A percentile compares a stretch with the other conserved stretches of the same genome.
phyloP scores from a whole-genome alignment of 108 stramenopile species.

The Skeletonema grethae region DNA sequence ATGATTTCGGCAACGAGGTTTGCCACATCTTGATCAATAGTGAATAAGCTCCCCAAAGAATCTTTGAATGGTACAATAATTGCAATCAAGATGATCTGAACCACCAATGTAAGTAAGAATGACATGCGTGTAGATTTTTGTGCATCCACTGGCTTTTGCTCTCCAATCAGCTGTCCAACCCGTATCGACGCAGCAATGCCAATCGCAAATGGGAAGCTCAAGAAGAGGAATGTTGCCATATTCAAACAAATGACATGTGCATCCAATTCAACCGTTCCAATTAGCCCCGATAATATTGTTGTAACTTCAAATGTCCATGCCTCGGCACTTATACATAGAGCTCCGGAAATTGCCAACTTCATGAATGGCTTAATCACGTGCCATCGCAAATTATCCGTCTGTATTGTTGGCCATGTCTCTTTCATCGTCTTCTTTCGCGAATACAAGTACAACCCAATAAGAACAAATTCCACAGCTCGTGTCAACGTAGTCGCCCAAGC shows the following conservation, averaged over 20 bases:
- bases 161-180: conserved; percentile 51
- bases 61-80: conserved; percentile 18
- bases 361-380: conserved; percentile 24
- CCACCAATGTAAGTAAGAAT: conserved; percentile 5
- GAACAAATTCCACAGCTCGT: conserved; percentile 25
- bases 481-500: conserved; percentile 57
- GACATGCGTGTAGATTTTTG: conserved; percentile 21
- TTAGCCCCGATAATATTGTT: conserved; percentile 52
- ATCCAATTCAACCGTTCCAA: conserved; percentile 41
- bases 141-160: conserved; percentile 21
- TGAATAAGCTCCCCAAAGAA: conserved; percentile 28
- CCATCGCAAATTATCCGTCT: conserved; percentile 12
- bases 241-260: conserved; percentile 47
- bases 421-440: conserved; percentile 13
- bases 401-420: conserved; percentile 38
- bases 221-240: conserved; percentile 37
- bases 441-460: conserved; percentile 31
- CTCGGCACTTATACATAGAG: conserved; percentile 39
- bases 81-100: conserved; percentile 16
- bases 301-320: conserved; percentile 50
- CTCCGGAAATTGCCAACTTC: conserved; percentile 33
- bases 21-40: conserved; percentile 40
- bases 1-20: conserved; percentile 22
- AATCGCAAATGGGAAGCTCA: conserved; percentile 49
- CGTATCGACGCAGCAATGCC: conserved; percentile 52